These are phyloP conservation scores for Tylopilus balloui DNA, from an alignment of 768 basidiomycete species.

Conservation along the genomic window DNA sequence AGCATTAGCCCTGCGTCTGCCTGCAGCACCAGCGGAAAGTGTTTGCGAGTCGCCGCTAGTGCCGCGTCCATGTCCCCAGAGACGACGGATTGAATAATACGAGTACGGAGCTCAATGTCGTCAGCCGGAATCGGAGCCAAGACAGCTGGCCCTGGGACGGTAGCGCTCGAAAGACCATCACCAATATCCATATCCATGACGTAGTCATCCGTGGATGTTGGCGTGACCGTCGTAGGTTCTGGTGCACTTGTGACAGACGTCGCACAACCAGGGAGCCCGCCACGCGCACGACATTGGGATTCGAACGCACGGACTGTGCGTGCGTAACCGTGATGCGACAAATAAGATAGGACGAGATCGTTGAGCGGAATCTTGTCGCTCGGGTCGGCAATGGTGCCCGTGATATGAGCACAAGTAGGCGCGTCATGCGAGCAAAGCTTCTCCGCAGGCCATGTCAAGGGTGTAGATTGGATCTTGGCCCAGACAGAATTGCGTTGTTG, in stretches of 20 bases:
- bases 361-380: constrained; percentile 58
- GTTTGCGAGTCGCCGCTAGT: constrained; percentile 47
- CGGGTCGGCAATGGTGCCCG: constrained; percentile 36
- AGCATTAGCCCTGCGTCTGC: constrained; percentile 64
- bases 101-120: constrained; percentile 65
- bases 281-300: constrained; percentile 38
- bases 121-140: constrained; percentile 32
- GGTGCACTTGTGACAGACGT: constrained; percentile 3
- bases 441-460: constrained; percentile 43
- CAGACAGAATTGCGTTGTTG: constrained; percentile 63
- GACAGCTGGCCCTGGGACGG: constrained; percentile 10
- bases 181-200: constrained; percentile 45
- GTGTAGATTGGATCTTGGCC: constrained; percentile 58
- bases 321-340: constrained; percentile 81
- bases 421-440: constrained; percentile 8
- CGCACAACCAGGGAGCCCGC: constrained; percentile 19
- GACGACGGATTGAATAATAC: constrained; percentile 64
- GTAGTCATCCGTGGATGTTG: constrained; percentile 34
- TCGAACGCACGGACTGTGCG: constrained; percentile 66
- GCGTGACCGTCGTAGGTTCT: not conserved
- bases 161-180: constrained; percentile 11
- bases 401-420: constrained; percentile 2
- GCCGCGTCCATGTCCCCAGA: constrained; percentile 70
- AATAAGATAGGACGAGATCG: constrained; percentile 72
- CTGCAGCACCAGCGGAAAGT: constrained; percentile 62